These are phyloP conservation scores for Obelidium mucronatum DNA, from an alignment of 192 early-diverging fungal species.

Conservation along the genomic window DNA sequence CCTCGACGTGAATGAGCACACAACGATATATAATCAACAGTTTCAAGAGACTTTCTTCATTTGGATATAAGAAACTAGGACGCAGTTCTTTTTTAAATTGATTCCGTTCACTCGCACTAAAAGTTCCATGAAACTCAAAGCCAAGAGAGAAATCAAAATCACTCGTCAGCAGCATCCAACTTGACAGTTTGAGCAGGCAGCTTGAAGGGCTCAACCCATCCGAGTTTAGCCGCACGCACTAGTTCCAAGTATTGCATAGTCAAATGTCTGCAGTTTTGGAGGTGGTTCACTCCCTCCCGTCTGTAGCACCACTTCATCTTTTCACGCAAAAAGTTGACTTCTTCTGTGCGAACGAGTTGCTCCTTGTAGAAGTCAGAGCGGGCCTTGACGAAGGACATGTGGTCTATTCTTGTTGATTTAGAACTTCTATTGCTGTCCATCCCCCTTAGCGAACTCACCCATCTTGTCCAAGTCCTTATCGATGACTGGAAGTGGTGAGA, in stretches of 20 bases:
- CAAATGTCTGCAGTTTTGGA: conserved; percentile 89
- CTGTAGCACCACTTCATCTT: conserved; percentile 92
- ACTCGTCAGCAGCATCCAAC: conserved; percentile 4
- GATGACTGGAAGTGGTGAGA: conserved; percentile 47
- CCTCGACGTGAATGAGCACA: too few species aligned
- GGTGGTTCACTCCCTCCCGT: conserved; percentile 92
- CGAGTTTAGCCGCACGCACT: conserved; percentile 42
- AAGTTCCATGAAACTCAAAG: too few species aligned
- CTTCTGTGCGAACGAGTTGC: conserved; percentile 91
- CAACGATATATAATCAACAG: too few species aligned
- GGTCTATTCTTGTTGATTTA: neutral
- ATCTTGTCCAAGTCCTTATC: conserved; percentile 51
- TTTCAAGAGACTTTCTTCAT: too few species aligned
- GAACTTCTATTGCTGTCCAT: too few species aligned
- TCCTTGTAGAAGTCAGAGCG: conserved; percentile 84
- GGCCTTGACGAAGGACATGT: conserved; percentile 59
- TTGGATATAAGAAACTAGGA: too few species aligned
- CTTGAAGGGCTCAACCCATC: conserved; percentile 33
- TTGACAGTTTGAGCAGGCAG: conserved; percentile 11
- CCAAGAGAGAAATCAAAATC: too few species aligned
- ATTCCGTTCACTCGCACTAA: too few species aligned
- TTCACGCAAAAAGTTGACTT: conserved; percentile 82
- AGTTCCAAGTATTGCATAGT: conserved; percentile 80
- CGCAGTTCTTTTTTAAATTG: too few species aligned
- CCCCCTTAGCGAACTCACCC: conserved; percentile 39